Conservation (phyloP, 345 rosid species). For the Sonneratia caseolaris region DNA sequence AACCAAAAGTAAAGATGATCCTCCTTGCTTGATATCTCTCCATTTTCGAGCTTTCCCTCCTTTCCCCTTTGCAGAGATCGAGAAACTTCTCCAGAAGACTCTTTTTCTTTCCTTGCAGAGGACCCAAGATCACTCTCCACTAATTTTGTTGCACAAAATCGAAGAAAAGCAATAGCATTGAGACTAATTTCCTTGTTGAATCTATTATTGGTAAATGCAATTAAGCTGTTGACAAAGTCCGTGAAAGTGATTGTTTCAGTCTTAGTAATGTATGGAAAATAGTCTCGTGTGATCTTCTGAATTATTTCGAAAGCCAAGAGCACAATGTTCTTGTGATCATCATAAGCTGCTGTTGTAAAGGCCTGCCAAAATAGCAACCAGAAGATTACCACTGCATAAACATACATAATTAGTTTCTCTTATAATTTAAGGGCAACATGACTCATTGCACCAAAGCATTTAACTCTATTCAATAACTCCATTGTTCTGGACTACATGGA, state of each 20-base stretch:
- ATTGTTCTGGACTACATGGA: neutral
- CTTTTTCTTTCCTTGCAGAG: constrained; percentile 59
- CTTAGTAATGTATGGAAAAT: constrained; percentile 93
- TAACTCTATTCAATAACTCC: neutral
- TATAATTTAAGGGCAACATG: neutral
- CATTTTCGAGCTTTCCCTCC: constrained; percentile 52
- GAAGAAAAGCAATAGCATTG: constrained; percentile 83
- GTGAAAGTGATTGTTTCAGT: constrained; percentile 98
- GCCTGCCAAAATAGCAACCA: constrained; percentile 41
- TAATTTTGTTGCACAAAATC: constrained; percentile 88
- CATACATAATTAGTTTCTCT: neutral
- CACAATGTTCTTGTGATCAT: constrained; percentile 94
- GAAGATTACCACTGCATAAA: neutral
- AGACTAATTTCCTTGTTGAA: constrained; percentile 90
- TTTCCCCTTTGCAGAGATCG: constrained; percentile 42
- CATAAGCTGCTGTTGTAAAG: constrained; percentile 96
- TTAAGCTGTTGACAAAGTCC: constrained; percentile 92
- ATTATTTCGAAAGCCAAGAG: constrained; percentile 89
- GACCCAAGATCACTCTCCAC: constrained; percentile 85
- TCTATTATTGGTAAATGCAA: constrained; percentile 93
- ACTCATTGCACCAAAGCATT: neutral
- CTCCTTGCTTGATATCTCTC: constrained; percentile 52
- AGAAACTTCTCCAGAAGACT: constrained; percentile 34
- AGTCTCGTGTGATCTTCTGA: constrained; percentile 89
- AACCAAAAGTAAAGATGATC: constrained; percentile 91